Percentiles rank a stretch among this genome's conserved stretches.
Evolutionary conservation across 768 basidiomycete genomes (phyloP).

Genomic region (Suillus ampliporus): DNA sequence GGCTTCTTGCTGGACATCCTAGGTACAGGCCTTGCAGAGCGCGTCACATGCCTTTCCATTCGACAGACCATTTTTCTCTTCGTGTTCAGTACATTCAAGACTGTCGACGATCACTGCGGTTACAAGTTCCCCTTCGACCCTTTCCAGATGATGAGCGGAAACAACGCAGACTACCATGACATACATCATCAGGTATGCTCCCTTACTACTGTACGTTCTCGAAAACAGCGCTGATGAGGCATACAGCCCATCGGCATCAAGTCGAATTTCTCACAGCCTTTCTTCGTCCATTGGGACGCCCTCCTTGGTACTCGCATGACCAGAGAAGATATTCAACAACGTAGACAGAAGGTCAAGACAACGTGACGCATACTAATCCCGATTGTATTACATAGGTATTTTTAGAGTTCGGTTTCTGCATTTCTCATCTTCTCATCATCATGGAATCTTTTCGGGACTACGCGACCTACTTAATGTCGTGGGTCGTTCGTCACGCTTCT

Average conservation of each 20-base stretch:
- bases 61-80: conserved; percentile 90
- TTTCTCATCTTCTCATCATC: not conserved
- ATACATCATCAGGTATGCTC: conserved; percentile 87
- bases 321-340: conserved; percentile 59
- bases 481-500: not conserved
- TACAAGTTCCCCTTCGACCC: conserved; percentile 92
- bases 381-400: not conserved
- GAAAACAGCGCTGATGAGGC: not conserved
- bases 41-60: conserved; percentile 65
- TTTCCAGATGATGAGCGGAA: conserved; percentile 79
- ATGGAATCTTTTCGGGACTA: not conserved
- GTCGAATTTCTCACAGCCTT: conserved; percentile 91
- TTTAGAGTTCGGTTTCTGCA: not conserved
- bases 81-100: conserved; percentile 82
- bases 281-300: conserved; percentile 91
- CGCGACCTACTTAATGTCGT: not conserved
- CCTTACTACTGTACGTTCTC: not conserved
- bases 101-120: conserved; percentile 95
- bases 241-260: conserved; percentile 74
- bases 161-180: conserved; percentile 97
- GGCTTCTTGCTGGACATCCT: conserved; percentile 88
- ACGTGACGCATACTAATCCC: conserved; percentile 16
- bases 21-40: conserved; percentile 80
- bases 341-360: conserved; percentile 39
- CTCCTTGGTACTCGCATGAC: conserved; percentile 84